Evolutionary conservation across 768 basidiomycete genomes (phyloP).

Genomic region (Phlebiopsis flavidoalba): DNA sequence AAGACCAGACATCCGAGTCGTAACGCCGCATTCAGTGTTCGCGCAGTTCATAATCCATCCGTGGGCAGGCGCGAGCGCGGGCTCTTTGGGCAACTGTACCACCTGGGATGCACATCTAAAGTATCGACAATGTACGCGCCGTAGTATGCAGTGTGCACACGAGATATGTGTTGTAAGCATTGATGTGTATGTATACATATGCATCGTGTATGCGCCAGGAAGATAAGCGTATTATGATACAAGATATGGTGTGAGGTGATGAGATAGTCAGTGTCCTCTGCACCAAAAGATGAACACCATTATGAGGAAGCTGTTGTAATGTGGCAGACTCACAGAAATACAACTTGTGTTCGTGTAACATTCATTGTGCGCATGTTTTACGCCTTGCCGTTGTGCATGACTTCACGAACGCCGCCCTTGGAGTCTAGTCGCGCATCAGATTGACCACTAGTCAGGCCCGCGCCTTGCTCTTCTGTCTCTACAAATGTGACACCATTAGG

Average conservation of each 20-base stretch:
- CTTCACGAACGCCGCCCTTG: constrained; percentile 3
- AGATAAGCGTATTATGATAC: neutral
- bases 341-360: neutral
- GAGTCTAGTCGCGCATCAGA: constrained; percentile 9
- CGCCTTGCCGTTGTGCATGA: constrained; percentile 3
- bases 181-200: neutral
- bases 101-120: too few species aligned
- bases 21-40: too few species aligned
- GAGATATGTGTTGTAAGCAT: too few species aligned
- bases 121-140: too few species aligned
- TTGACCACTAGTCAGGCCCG: constrained; percentile 6
- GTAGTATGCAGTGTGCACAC: too few species aligned
- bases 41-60: too few species aligned
- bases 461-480: constrained; percentile 12
- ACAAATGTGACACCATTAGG: neutral
- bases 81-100: too few species aligned
- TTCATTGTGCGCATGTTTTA: neutral
- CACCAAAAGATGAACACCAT: neutral
- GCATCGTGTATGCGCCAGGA: neutral
- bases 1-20: too few species aligned
- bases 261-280: neutral
- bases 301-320: neutral
- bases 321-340: neutral
- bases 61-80: too few species aligned
- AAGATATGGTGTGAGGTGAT: neutral